Evolutionary conservation across 2,329 filamentous ascomycete species (phyloP).

Genomic region (Fusarium buxicola): DNA sequence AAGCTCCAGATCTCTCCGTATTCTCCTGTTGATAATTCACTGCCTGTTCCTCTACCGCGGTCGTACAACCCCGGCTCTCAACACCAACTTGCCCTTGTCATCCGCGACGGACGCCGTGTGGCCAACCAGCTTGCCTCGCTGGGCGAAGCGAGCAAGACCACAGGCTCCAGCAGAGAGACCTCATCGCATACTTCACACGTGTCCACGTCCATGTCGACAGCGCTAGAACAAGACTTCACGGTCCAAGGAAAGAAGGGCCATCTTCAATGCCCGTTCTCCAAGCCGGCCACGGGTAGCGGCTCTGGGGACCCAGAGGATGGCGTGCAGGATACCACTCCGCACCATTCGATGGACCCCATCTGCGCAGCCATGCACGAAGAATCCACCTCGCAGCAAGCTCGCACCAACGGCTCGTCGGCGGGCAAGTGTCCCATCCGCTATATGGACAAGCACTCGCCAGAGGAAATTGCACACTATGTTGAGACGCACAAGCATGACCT

Average conservation of each 20-base stretch:
- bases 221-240: constrained; percentile 91
- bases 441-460: constrained; percentile 89
- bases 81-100: constrained; percentile 71
- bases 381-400: constrained; percentile 63
- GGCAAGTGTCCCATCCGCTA: constrained; percentile 92
- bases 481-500: constrained; percentile 96
- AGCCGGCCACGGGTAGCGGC: constrained; percentile 51
- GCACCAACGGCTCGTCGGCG: constrained; percentile 61
- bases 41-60: constrained; percentile 66
- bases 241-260: constrained; percentile 83
- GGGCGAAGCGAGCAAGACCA: constrained; percentile 63
- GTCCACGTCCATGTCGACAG: constrained; percentile 70
- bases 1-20: constrained; percentile 74
- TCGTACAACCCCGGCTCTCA: constrained; percentile 55
- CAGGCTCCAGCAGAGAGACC: constrained; percentile 61
- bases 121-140: constrained; percentile 64
- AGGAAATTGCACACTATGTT: constrained; percentile 93
- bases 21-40: constrained; percentile 60
- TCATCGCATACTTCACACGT: constrained; percentile 58
- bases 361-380: constrained; percentile 74
- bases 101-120: constrained; percentile 71
- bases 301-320: constrained; percentile 44
- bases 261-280: constrained; percentile 83
- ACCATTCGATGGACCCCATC: constrained; percentile 68
- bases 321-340: constrained; percentile 56